Evolutionary conservation across 2,329 filamentous ascomycete species (phyloP).

Genomic region (Hansfordia pulvinata): DNA sequence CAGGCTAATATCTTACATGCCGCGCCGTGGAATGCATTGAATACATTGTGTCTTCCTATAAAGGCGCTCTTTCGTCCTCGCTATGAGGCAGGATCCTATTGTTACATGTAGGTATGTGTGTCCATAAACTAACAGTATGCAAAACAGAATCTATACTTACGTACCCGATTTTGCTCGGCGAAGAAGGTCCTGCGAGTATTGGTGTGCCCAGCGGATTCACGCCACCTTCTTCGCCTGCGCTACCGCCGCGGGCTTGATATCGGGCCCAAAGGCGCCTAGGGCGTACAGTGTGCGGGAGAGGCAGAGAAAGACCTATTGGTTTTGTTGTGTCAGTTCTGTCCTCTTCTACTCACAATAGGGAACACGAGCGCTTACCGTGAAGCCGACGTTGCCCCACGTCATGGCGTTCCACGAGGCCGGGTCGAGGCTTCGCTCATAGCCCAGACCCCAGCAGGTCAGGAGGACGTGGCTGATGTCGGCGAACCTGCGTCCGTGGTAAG

Average conservation of each 20-base stretch:
- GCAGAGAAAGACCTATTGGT: slow-evolving; percentile 15
- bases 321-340: neutral
- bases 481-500: slow-evolving; percentile 16
- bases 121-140: too few relatives aligned
- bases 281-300: slow-evolving; percentile 16
- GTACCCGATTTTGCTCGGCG: too few relatives aligned
- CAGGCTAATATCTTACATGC: too few relatives aligned
- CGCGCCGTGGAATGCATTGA: too few relatives aligned
- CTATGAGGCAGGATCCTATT: too few relatives aligned
- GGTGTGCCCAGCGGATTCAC: neutral
- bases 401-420: slow-evolving; percentile 51
- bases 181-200: too few relatives aligned
- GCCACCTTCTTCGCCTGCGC: slow-evolving; percentile 10
- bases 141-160: too few relatives aligned
- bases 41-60: too few relatives aligned
- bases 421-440: slow-evolving; percentile 36
- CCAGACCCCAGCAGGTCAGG: slow-evolving; percentile 45
- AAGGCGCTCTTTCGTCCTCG: too few relatives aligned
- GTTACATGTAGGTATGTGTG: too few relatives aligned
- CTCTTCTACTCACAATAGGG: neutral
- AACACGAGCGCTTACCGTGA: slow-evolving; percentile 30
- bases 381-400: slow-evolving; percentile 61
- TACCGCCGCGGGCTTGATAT: slow-evolving; percentile 2
- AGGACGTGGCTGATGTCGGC: slow-evolving; percentile 57
- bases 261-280: slow-evolving; percentile 17